Evolutionary conservation across 305 asterid species (phyloP), one percentile per base, ranked within the genome.

Genomic region (Andrographis paniculata): DNA sequence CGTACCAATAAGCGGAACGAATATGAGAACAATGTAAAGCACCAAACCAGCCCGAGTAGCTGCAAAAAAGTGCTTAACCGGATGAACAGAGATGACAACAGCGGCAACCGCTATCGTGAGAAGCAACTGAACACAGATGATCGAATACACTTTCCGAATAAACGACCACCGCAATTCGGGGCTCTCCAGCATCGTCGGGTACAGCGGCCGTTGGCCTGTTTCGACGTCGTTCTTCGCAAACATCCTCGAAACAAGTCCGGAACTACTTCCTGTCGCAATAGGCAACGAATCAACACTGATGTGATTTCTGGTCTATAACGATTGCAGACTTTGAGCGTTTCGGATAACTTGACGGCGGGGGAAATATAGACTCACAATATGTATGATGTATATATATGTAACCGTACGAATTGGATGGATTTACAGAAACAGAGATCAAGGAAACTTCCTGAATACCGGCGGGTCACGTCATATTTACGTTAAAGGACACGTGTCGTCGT

Each of bases 141-240:
- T 73, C 0, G 65, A 20, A 24, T 77, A 77, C 14, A 77, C 53
- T 55, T 77, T 77, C 43, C 82, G 71, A 42, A 74, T 77, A 23
- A 77, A 77, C 28, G 82, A 70, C 86, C 86, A 77, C 44, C 86
- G 72, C 37, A 77, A 61, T 27, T 71, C 59, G 0, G 86, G 86
- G 37, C 37, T 68, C 30, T 77, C 86, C 47, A 68, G 53, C 82
- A 74, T 74, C 62, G 45, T 59, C 42, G 82, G 86, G 18, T 74
- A 74, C 64, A 71, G 56, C 64, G 24, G 56, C 64, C 24, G 14
- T 16, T 1, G 28, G 19, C 79, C 77, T 45, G 48, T 6, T 38
- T 76, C 84, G 44, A 61, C 71, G 70, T 76, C 84, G 44, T 35
- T 18, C 31, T 76, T 72, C 62, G 30, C 30, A 8, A 3, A 3